A percentile compares a stretch with the other conserved stretches of the same genome.
Evolutionary conservation across 1,139 yeast genomes (phyloP).

Genomic region (Blastobotrys niveus): DNA sequence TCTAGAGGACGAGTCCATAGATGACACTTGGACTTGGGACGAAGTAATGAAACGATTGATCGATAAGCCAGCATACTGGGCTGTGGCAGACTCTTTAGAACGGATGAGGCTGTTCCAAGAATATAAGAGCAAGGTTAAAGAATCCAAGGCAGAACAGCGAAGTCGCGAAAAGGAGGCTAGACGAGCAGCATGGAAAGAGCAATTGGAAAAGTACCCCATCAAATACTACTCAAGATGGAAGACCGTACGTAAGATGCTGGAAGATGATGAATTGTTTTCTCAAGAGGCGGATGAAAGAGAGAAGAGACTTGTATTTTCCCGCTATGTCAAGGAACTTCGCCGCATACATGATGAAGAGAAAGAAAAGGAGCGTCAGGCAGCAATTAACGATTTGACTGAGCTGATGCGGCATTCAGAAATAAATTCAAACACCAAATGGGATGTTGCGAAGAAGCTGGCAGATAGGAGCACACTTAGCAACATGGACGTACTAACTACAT

Average conservation of each 20-base stretch:
- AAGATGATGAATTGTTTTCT: slow-evolving; percentile 59
- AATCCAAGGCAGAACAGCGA: slow-evolving; percentile 41
- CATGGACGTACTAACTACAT: slow-evolving; percentile 55
- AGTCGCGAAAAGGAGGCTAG: slow-evolving; percentile 48
- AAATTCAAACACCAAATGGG: slow-evolving; percentile 40
- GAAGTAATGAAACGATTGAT: slow-evolving; percentile 58
- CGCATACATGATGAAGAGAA: slow-evolving; percentile 31
- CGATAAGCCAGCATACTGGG: slow-evolving; percentile 64
- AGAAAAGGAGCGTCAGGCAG: slow-evolving; percentile 21
- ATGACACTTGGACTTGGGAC: slow-evolving; percentile 72
- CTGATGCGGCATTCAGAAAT: slow-evolving; percentile 28
- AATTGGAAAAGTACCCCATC: slow-evolving; percentile 44
- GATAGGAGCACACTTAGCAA: slow-evolving; percentile 55
- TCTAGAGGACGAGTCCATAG: slow-evolving; percentile 51
- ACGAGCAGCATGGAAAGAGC: slow-evolving; percentile 49
- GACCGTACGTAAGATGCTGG: slow-evolving; percentile 45
- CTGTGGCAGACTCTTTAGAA: slow-evolving; percentile 52
- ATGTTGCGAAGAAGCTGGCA: slow-evolving; percentile 38
- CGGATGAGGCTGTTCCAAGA: slow-evolving; percentile 63
- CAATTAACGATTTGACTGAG: slow-evolving; percentile 33
- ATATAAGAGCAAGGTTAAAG: slow-evolving; percentile 50
- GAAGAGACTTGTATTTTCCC: slow-evolving; percentile 41
- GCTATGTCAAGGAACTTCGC: slow-evolving; percentile 44
- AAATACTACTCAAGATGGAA: slow-evolving; percentile 63
- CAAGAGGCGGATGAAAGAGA: slow-evolving; percentile 21